phyloP scores from a whole-genome alignment of 106 monocot genomes.

The Allium sativum region DNA sequence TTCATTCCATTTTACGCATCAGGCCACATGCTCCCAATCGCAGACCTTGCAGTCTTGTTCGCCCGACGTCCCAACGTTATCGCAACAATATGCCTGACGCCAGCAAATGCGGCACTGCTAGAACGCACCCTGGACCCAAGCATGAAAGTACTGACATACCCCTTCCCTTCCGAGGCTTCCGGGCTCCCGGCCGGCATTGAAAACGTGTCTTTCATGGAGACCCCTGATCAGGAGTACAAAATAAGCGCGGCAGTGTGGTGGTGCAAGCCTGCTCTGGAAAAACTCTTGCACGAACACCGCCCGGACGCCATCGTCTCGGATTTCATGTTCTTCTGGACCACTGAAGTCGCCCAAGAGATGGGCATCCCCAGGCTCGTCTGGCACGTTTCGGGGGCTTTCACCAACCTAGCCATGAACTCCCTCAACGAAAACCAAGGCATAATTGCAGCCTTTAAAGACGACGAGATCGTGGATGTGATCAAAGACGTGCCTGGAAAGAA shows the following conservation, averaged over 20 bases:
- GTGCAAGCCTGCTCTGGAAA: slow-evolving; percentile 14
- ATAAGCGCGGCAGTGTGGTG: not conserved
- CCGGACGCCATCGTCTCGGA: slow-evolving; percentile 28
- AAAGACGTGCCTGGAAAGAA: slow-evolving; percentile 25
- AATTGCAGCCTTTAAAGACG: slow-evolving; percentile 9
- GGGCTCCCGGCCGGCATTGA: slow-evolving; percentile 19
- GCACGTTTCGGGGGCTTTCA: slow-evolving; percentile 18
- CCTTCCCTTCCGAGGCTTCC: slow-evolving; percentile 20
- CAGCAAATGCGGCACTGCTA: slow-evolving; percentile 23
- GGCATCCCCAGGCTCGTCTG: slow-evolving; percentile 29
- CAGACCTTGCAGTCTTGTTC: slow-evolving; percentile 32
- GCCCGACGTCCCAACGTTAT: slow-evolving; percentile 14
- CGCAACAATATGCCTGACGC: slow-evolving; percentile 25
- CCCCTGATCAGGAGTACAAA: not conserved
- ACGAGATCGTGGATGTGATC: not conserved
- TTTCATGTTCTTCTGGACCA: slow-evolving; percentile 18
- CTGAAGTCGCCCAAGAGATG: slow-evolving; percentile 6
- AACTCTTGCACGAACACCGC: not conserved
- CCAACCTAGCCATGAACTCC: not conserved
- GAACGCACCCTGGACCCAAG: slow-evolving; percentile 17
- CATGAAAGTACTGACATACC: slow-evolving; percentile 13
- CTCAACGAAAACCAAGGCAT: not conserved
- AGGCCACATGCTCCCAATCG: slow-evolving; percentile 42
- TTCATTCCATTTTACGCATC: slow-evolving; percentile 31
- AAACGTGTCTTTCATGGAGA: not conserved